These are phyloP conservation scores for Phytophthora podocarpi DNA, from an alignment of 352 stramenopile genomes.

Conservation along the genomic window DNA sequence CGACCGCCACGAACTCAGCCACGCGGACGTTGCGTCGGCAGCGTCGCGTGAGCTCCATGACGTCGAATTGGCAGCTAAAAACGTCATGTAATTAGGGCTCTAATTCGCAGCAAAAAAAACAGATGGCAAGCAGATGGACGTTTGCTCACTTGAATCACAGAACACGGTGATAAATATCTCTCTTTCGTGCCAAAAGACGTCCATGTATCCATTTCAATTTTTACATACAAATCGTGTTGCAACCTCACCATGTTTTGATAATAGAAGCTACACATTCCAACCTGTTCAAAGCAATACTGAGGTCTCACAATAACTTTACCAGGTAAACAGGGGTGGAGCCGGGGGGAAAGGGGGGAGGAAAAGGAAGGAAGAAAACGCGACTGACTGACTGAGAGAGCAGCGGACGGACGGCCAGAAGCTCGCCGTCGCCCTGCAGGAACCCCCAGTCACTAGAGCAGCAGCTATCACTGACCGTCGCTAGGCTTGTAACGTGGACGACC, in stretches of 20 bases:
- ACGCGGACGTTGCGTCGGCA: slow-evolving; percentile 29
- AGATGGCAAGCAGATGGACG: neutral
- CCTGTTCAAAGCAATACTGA: neutral
- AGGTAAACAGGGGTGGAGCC: slow-evolving; percentile 11
- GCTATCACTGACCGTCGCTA: too few relatives aligned
- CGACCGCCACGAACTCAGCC: slow-evolving; percentile 21
- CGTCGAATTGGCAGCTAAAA: slow-evolving; percentile 14
- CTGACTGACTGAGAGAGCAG: slow-evolving; percentile 27
- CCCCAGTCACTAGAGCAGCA: slow-evolving; percentile 19
- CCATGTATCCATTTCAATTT: neutral
- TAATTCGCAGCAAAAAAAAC: neutral
- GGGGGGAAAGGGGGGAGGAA: slow-evolving; percentile 30
- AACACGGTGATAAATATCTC: neutral
- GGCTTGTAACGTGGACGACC: slow-evolving; percentile 10
- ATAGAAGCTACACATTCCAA: neutral
- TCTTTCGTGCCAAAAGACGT: neutral
- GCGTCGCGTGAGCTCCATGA: slow-evolving; percentile 23
- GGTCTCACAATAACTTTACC: neutral
- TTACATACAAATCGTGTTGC: neutral
- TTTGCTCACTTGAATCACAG: neutral
- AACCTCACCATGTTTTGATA: neutral
- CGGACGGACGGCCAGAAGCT: slow-evolving; percentile 25
- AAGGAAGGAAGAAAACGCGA: slow-evolving; percentile 39
- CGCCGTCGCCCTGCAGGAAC: slow-evolving; percentile 18
- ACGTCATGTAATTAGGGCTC: neutral